Base-by-base conservation (phyloP, 1,139 yeast species). In the Fermentozyma sake region DNA sequence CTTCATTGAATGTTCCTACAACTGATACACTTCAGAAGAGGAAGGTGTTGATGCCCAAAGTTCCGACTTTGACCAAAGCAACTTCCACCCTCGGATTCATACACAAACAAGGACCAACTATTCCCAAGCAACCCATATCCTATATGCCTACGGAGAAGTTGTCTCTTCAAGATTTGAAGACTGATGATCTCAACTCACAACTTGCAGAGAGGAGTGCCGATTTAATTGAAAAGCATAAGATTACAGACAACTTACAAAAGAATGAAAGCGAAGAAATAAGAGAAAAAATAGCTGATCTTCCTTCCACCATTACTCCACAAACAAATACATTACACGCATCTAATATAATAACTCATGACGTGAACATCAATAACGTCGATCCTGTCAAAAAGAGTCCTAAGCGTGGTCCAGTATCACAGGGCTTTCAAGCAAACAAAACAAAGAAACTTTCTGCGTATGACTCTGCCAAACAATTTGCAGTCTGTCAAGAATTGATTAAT, bases 31-130 rank as follows among this genome's bases (percentile, higher is more conserved):
- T 23, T 2, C 37, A 27, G 19, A 32, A 34, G 12, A 38, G 39
- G 30, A 42, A 33, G 11, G 29, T 33, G 5, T 36, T 44, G 10
- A 31, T 46, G 18, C 42, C 51, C 7, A 37, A 37, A 16, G 38
- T 44, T 5, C 68, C 65, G 7, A 27, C 49, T 4, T 46, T 64
- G 23, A 33, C 51, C 18, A 58, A 60, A 33, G 59, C 72, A 10
- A 65, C 57, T 34, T 63, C 69, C 5, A 48, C 65, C 6, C 48
- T 66, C 27, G 72, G 72, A 2, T 60, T 65, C 36, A 39, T 46
- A 15, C 56, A 51, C 30, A 29, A 14, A 9, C 22, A 19, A 19
- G n/a, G n/a, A n/a, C n/a, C n/a, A n/a, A n/a, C n/a, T n/a, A 22
- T 22, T 22, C 24, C 24, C 7, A 15, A 22, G 16, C n/a, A n/a